Evolutionary conservation across 805 yeast genomes (phyloP).

Genomic region (Candida maris): DNA sequence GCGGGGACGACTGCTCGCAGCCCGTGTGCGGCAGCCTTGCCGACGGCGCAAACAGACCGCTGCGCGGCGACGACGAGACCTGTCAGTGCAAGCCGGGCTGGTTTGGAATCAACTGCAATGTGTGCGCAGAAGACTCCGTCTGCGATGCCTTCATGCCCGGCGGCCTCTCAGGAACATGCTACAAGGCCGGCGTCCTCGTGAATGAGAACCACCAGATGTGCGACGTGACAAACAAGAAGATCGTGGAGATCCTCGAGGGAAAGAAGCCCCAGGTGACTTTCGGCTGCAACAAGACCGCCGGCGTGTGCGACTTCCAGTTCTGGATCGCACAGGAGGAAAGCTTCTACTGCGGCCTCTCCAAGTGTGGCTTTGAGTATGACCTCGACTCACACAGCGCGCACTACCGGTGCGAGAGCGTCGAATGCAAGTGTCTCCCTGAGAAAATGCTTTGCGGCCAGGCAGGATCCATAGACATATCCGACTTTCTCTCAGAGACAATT

Average conservation of each 20-base stretch:
- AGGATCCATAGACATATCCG: constrained; percentile 93
- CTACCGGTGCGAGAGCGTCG: constrained; percentile 71
- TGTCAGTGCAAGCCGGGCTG: constrained; percentile 86
- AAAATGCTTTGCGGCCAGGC: constrained; percentile 90
- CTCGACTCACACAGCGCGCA: constrained; percentile 60
- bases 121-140: constrained; percentile 68
- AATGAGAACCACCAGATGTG: constrained; percentile 85
- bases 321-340: constrained; percentile 93
- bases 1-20: constrained; percentile 85
- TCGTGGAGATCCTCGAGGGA: constrained; percentile 74
- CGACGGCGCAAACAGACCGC: constrained; percentile 63
- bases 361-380: constrained; percentile 71
- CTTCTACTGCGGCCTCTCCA: constrained; percentile 78
- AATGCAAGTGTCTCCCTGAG: constrained; percentile 90
- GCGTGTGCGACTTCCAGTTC: constrained; percentile 82
- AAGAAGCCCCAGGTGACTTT: constrained; percentile 89
- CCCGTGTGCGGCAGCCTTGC: constrained; percentile 84
- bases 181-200: constrained; percentile 77
- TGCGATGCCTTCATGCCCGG: constrained; percentile 90
- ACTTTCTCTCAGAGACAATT: constrained; percentile 85
- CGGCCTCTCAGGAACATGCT: constrained; percentile 80
- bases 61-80: constrained; percentile 45
- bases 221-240: constrained; percentile 87
- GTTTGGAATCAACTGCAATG: constrained; percentile 91
- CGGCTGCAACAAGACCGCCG: constrained; percentile 68